phyloP scores from a whole-genome alignment of 2,329 filamentous ascomycete species.

The Ascochyta koolunga region DNA sequence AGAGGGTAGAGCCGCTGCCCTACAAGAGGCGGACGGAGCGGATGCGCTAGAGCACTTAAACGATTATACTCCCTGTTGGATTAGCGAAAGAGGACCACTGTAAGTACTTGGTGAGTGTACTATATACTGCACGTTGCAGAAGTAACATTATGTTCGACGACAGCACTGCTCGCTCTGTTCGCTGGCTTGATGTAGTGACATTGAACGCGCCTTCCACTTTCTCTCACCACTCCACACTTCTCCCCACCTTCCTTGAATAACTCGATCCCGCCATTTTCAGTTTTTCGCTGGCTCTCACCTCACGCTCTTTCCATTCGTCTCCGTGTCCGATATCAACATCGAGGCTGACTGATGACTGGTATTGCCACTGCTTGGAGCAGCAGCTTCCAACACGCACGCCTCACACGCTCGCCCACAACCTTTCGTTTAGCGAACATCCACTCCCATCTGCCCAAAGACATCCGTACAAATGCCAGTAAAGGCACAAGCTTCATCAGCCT shows the following conservation, averaged over 20 bases:
- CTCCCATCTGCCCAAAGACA: not conserved
- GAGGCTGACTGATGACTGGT: too few species aligned
- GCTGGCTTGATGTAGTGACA: not conserved
- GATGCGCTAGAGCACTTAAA: slow-evolving; percentile 47
- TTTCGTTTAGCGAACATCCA: not conserved
- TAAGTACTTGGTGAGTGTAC: slow-evolving; percentile 26
- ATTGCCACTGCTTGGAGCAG: not conserved
- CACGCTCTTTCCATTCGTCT: not conserved
- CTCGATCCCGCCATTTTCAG: not conserved
- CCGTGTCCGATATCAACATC: not conserved
- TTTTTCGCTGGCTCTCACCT: not conserved
- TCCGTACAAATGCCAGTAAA: slow-evolving; percentile 1
- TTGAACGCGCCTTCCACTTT: slow-evolving; percentile 8
- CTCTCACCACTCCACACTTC: not conserved
- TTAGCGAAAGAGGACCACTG: slow-evolving; percentile 14
- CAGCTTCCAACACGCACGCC: not conserved
- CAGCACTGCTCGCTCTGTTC: not conserved
- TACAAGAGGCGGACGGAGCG: slow-evolving; percentile 64
- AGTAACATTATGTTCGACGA: slow-evolving; percentile 7
- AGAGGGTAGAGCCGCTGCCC: slow-evolving; percentile 72
- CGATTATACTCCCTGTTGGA: slow-evolving; percentile 1
- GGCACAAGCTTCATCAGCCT: not conserved
- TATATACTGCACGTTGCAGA: slow-evolving; percentile 22
- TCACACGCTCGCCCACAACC: not conserved
- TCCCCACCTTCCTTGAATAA: slow-evolving; percentile 8